phyloP scores from a whole-genome alignment of 139 green algal genomes.

The Closterium sp. region DNA sequence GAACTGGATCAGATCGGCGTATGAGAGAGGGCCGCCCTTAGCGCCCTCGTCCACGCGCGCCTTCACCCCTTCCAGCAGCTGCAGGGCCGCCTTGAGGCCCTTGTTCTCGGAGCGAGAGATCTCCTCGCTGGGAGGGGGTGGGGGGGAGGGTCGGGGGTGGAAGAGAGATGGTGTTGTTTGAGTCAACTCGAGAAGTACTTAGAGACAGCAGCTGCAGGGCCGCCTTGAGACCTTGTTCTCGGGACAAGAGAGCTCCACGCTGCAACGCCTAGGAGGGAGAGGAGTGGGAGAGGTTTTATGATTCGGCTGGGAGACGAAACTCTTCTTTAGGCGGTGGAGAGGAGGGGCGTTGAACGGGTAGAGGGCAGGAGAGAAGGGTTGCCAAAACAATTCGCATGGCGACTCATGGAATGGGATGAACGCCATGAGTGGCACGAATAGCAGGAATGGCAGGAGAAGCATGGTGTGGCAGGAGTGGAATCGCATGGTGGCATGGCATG shows the following conservation, averaged over 20 bases:
- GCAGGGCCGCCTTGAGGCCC: constrained; percentile 29
- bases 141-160: background rate
- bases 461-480: background rate
- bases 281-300: background rate
- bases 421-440: too few relatives aligned
- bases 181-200: background rate
- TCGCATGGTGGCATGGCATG: background rate
- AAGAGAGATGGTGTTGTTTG: background rate
- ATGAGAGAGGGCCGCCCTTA: constrained; percentile 22
- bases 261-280: background rate
- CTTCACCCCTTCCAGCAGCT: constrained; percentile 34
- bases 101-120: constrained; percentile 34
- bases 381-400: too few relatives aligned
- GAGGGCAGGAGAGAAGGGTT: too few relatives aligned
- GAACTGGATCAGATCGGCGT: constrained; percentile 44
- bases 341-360: too few relatives aligned
- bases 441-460: background rate
- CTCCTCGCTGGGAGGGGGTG: constrained; percentile 23
- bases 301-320: too few relatives aligned
- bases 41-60: constrained; percentile 13
- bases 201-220: constrained; percentile 16
- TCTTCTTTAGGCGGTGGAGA: too few relatives aligned
- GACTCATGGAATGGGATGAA: too few relatives aligned
- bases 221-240: constrained; percentile 38
- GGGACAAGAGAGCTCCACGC: constrained; percentile 39